Evolutionary conservation across 83 land plant genomes (phyloP), one percentile per base, ranked within the genome.

Genomic region (Larix sibirica): DNA sequence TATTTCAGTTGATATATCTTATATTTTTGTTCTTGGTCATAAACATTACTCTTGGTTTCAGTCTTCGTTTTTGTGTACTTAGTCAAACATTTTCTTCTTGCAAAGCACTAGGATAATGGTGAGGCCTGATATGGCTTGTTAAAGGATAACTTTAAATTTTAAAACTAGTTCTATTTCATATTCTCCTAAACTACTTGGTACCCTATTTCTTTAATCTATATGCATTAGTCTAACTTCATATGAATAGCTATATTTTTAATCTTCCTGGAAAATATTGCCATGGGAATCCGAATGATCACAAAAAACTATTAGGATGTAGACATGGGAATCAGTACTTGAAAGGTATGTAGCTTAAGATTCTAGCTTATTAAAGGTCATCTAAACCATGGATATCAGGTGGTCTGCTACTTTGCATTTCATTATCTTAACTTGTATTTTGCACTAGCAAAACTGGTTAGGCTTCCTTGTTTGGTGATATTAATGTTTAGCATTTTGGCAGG

Each of bases 401-500:
- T 10, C 10, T 23, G 21, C 40, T 74, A 24, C 26, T 73, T 40
- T 42, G 58, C 16, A 21, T n/a, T 69, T 36, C 2, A 3, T 36
- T 69, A 9, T 10, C 36, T 33, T 31, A 3, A 69, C 20, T 16
- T 69, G 23, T 40, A n/a, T 50, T 8, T 73, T 40, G 3, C 23
- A 42, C 56, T 44, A 24, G 26, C n/a, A 44, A 42, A 74, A 44
- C 23, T 44, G 26, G 10, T 44, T 70, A 36, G 12, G n/a, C n/a
- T 38, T 38, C 58, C n/a, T 59, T 17, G 62, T 12, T 84, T 28
- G 42, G 17, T 62, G 18, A 23, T 69, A 31, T 77, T 56, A 74
- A 74, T 44, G 54, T 74, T 26, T 44, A 44, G 7, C 58, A 44
- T 68, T 63, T 73, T 64, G 62, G 36, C 87, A 96, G 98, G 98